These are phyloP conservation scores for Cudoniella acicularis DNA, from an alignment of 495 filamentous ascomycete genomes.

Conservation along the genomic window DNA sequence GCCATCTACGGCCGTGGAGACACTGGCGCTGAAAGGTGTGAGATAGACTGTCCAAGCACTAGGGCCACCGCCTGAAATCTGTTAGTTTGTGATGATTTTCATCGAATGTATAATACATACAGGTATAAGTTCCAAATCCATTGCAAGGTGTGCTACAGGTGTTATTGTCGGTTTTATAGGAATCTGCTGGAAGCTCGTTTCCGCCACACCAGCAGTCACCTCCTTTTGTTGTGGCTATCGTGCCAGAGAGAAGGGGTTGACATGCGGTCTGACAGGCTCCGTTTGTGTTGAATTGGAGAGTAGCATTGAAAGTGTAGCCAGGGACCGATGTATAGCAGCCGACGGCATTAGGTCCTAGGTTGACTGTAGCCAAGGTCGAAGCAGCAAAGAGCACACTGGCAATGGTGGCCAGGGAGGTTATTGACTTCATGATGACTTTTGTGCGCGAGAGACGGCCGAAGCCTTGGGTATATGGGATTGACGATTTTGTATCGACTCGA, in stretches of 20 bases:
- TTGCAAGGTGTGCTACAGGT: slow-evolving; percentile 54
- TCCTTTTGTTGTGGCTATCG: slow-evolving; percentile 38
- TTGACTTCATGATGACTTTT: slow-evolving; percentile 21
- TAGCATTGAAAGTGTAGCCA: slow-evolving; percentile 30
- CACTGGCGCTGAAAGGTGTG: slow-evolving; percentile 38
- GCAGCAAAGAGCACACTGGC: slow-evolving; percentile 8
- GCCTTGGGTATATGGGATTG: slow-evolving; percentile 2
- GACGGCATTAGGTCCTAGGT: slow-evolving; percentile 18
- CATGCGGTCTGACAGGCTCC: slow-evolving; percentile 41
- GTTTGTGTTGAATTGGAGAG: slow-evolving; percentile 31
- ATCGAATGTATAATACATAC: slow-evolving; percentile 42
- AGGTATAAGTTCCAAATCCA: slow-evolving; percentile 49
- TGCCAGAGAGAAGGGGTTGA: slow-evolving; percentile 23
- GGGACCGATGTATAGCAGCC: slow-evolving; percentile 40
- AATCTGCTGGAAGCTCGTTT: slow-evolving; percentile 47
- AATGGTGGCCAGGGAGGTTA: slow-evolving; percentile 9
- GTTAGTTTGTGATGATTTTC: slow-evolving; percentile 28
- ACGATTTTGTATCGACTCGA: slow-evolving; percentile 5
- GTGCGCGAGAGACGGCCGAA: slow-evolving; percentile 18
- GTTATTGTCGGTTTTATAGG: slow-evolving; percentile 40
- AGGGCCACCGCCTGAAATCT: slow-evolving; percentile 47
- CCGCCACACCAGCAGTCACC: slow-evolving; percentile 64
- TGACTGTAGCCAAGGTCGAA: background rate
- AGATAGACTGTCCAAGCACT: slow-evolving; percentile 42
- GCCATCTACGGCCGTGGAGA: slow-evolving; percentile 23